A percentile compares a stretch with the other conserved stretches of the same genome.
Conservation (phyloP, 225 moss, liverwort and hornwort species). For the Pleurozium schreberi region DNA sequence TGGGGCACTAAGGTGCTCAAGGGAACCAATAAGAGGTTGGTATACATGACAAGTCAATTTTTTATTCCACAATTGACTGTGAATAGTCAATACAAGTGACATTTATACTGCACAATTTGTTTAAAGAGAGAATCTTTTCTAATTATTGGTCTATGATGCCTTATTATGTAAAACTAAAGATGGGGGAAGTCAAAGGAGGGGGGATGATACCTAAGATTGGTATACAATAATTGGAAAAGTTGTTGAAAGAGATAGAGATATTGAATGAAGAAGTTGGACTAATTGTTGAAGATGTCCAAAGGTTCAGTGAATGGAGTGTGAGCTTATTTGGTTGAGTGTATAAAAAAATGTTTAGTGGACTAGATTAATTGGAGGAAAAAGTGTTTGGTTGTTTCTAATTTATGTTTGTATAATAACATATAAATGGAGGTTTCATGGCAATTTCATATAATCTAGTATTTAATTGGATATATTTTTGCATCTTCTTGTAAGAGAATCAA, state of each 20-base stretch:
- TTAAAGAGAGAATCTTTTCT: neutral
- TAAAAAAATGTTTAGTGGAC: neutral
- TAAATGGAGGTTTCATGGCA: neutral
- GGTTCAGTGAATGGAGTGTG: neutral
- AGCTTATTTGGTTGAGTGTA: neutral
- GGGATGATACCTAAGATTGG: rapidly evolving
- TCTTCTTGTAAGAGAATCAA: rapidly evolving
- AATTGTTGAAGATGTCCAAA: neutral
- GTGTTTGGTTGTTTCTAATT: neutral
- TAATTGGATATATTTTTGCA: neutral
- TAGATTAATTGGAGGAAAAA: neutral
- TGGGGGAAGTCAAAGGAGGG: neutral
- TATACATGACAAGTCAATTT: neutral
- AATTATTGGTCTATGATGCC: neutral
- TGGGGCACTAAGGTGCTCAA: too few species aligned
- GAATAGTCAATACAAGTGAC: neutral
- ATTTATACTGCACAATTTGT: neutral
- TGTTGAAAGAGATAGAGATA: neutral
- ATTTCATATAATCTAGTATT: too few species aligned
- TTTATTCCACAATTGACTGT: neutral
- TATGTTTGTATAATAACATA: neutral
- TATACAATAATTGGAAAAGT: neutral
- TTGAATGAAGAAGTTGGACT: neutral
- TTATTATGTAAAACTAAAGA: neutral
- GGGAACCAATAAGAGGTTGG: neutral